Percentiles rank a stretch among this genome's conserved stretches.
These are phyloP conservation scores for Cystobasidiopsis lactophilus DNA, from an alignment of 768 basidiomycete genomes.

Conservation along the genomic window DNA sequence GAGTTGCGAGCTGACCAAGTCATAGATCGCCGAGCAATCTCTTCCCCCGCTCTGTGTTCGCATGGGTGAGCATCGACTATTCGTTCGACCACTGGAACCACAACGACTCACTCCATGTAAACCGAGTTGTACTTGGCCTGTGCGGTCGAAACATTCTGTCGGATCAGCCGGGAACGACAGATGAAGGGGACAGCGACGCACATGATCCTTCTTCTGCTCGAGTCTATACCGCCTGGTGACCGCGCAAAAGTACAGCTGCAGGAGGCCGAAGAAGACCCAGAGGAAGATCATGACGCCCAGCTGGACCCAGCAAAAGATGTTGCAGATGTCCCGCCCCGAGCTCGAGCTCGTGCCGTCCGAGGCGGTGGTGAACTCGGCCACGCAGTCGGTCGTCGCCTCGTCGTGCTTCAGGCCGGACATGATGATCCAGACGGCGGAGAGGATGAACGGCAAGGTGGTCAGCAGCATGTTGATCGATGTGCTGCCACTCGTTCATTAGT, in stretches of 20 bases:
- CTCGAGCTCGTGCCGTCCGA: not conserved
- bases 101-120: not conserved
- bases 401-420: conserved; percentile 57
- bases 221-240: conserved; percentile 3
- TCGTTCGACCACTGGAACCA: too few relatives aligned
- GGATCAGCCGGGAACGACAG: not conserved
- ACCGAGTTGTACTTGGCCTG: conserved; percentile 1
- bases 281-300: conserved; percentile 75
- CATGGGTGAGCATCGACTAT: too few relatives aligned
- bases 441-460: conserved; percentile 37
- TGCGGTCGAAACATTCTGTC: not conserved
- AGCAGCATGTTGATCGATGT: conserved; percentile 40
- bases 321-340: conserved; percentile 52
- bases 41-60: conserved; percentile 7
- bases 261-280: conserved; percentile 42
- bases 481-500: conserved; percentile 19
- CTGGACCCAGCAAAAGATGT: conserved; percentile 79
- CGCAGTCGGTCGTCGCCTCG: conserved; percentile 46
- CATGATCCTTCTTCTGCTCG: conserved; percentile 8
- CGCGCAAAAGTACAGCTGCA: conserved; percentile 8
- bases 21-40: conserved; percentile 4
- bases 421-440: conserved; percentile 60
- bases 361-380: conserved; percentile 8
- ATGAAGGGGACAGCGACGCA: not conserved
- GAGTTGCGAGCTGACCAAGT: conserved; percentile 2